Evolutionary conservation across 768 basidiomycete species (phyloP), one percentile per base, ranked within the genome.

Genomic region (Kwoniella dendrophila): DNA sequence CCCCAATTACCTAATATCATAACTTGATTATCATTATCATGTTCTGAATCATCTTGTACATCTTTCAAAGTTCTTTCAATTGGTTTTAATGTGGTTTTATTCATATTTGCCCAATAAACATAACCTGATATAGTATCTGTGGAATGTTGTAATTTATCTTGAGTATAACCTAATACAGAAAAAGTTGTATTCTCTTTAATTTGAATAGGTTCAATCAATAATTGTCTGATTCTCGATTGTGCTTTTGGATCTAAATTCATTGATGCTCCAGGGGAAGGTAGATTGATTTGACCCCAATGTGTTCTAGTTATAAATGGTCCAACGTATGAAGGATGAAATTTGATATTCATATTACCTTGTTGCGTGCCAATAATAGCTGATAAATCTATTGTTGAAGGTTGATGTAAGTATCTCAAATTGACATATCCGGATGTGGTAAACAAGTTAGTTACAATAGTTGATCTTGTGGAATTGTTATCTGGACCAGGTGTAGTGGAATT

Each of bases 251-350:
- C 66, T 16, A 49, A 41, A 22, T 62, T 33, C 5, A 22, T 12
- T 8, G 47, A 34, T 3, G 32, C n/a, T 40, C 24, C 7, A 32
- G 73, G 63, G n/a, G 69, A 14, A 8, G 69, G 64, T 3, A 74
- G 30, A n/a, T 66, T 38, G 22, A 72, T 52, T 29, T 67, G 34
- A 10, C 73, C 73, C 71, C 71, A 74, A 6, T 58, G 36, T 24
- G 70, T 69, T 47, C 56, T 59, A 14, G 73, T 45, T 11, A 69
- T 62, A 36, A 74, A 77, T 2, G 73, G 69, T 7, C 78, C 78
- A 27, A 76, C 64, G 48, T 68, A 79, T 4, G 70, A 70, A 1
- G 76, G 72, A 50, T 72, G 63, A 36, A 76, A 55, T 5, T 61
- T 30, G n/a, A 74, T 52, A 27, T 63, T 51, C 32, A 75, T 68